Evolutionary conservation across 2,329 filamentous ascomycete genomes (phyloP).

Genomic region (Fusarium begoniae): DNA sequence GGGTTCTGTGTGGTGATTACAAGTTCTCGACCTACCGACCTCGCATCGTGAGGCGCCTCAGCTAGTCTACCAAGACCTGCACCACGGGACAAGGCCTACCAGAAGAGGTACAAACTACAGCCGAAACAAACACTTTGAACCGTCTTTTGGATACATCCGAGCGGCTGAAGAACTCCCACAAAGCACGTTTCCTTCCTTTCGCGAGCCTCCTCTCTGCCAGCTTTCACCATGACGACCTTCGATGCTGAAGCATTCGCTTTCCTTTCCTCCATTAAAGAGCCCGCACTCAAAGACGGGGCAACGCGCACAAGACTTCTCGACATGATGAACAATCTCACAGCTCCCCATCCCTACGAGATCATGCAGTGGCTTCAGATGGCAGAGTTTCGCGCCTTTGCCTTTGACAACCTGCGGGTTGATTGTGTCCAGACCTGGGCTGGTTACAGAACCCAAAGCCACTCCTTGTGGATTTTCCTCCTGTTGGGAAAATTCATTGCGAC

Average conservation of each 20-base stretch:
- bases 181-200: not conserved
- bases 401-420: not conserved
- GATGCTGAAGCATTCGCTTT: not conserved
- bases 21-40: not conserved
- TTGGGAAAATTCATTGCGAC: not conserved
- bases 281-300: not conserved
- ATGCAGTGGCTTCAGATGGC: not conserved
- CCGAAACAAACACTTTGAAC: not conserved
- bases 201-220: not conserved
- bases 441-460: not conserved
- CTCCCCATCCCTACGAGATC: not conserved
- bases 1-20: not conserved
- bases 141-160: not conserved
- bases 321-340: not conserved
- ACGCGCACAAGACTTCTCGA: not conserved
- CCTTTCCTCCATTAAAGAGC: not conserved
- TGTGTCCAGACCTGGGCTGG: not conserved
- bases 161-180: rapidly evolving
- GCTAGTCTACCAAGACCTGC: not conserved
- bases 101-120: not conserved
- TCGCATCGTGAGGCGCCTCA: not conserved
- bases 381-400: not conserved
- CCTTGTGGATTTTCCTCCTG: not conserved
- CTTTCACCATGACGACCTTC: not conserved
- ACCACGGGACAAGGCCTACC: not conserved